Conservation (phyloP, 2,329 filamentous ascomycete genomes). For the Exophiala phaeomuriformis region DNA sequence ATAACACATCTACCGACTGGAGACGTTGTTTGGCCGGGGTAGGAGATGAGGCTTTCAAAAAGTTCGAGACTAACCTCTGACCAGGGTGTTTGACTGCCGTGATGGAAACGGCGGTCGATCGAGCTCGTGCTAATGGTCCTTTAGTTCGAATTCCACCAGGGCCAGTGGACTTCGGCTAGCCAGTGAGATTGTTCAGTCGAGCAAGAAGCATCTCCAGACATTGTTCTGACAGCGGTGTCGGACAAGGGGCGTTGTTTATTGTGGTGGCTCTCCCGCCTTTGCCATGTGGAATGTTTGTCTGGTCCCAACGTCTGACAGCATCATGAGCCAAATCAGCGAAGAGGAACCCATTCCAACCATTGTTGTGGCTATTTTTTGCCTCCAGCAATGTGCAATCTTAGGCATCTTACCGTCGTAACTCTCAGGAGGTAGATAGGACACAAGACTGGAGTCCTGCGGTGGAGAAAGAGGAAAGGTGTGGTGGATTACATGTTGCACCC, state of each 20-base stretch:
- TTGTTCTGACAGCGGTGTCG: constrained; percentile 1
- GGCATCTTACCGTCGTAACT: background rate
- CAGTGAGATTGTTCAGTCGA: constrained; percentile 9
- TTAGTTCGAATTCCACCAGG: constrained; percentile 10
- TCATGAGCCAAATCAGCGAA: background rate
- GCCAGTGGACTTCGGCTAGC: background rate
- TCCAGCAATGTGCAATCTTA: background rate
- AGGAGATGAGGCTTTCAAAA: constrained; percentile 23
- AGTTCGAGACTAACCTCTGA: constrained; percentile 15
- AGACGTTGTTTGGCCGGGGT: constrained; percentile 18
- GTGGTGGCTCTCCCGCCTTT: background rate
- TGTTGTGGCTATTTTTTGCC: background rate
- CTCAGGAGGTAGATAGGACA: background rate
- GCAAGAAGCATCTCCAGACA: constrained; percentile 3
- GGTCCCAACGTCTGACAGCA: background rate
- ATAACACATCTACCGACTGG: constrained; percentile 7
- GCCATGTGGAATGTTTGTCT: background rate
- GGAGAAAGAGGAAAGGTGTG: background rate
- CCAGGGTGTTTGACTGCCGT: constrained; percentile 10
- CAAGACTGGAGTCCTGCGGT: background rate
- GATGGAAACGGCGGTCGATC: constrained; percentile 19
- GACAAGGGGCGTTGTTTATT: background rate
- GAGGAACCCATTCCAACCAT: background rate
- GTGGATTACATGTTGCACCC: background rate
- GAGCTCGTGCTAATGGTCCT: constrained; percentile 12